phyloP scores from a whole-genome alignment of 768 basidiomycete genomes.

The Hygrophoropsis aurantiaca region DNA sequence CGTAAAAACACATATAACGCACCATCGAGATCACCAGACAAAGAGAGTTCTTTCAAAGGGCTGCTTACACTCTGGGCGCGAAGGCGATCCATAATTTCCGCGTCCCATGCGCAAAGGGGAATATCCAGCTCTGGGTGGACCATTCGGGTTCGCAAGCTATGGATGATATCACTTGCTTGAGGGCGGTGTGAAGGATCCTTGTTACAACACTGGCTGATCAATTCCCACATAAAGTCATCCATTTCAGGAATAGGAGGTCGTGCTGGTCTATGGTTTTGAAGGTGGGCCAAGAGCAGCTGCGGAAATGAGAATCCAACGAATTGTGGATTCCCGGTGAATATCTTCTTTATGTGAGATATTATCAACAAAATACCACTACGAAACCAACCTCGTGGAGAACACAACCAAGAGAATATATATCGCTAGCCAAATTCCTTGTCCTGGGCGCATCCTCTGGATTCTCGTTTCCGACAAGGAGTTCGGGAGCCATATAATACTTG shows the following conservation, averaged over 20 bases:
- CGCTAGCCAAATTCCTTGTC: background rate
- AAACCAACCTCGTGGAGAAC: background rate
- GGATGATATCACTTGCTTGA: no score
- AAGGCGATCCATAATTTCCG: no score
- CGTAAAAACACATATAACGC: no score
- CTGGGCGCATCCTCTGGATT: background rate
- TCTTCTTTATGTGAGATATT: slow-evolving; percentile 12
- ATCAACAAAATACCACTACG: no score
- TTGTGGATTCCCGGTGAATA: slow-evolving; percentile 26
- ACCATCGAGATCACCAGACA: no score
- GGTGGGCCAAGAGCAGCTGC: background rate
- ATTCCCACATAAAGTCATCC: background rate
- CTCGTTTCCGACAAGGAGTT: no score
- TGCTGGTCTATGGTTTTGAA: background rate
- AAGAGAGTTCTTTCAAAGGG: no score
- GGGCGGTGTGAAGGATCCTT: background rate
- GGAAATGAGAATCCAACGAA: slow-evolving; percentile 13
- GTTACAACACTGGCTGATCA: background rate
- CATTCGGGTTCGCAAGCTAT: no score
- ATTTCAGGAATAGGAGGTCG: background rate
- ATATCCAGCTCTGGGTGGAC: no score
- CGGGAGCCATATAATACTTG: no score
- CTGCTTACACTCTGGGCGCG: no score
- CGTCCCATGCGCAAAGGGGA: no score
- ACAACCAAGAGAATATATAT: background rate